phyloP scores from a whole-genome alignment of 495 filamentous ascomycete species.

The Corynascus novoguineensis region DNA sequence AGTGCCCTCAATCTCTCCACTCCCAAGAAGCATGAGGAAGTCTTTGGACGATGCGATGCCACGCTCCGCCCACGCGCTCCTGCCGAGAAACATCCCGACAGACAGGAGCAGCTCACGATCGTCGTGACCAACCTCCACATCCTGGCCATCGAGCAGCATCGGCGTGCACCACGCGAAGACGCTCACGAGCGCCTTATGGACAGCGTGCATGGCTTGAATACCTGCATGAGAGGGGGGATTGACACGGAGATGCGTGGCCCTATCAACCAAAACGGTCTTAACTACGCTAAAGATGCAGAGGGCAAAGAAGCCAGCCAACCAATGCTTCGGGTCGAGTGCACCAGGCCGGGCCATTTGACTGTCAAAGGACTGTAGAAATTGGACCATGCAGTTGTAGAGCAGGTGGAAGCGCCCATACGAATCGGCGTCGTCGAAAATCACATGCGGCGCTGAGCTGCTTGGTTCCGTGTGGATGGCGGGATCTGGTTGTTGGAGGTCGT shows the following conservation, averaged over 20 bases:
- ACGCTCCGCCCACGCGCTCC: slow-evolving; percentile 39
- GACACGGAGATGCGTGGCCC: slow-evolving; percentile 33
- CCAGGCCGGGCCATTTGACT: slow-evolving; percentile 33
- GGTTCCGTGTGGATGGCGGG: slow-evolving; percentile 42
- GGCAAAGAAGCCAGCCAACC: slow-evolving; percentile 44
- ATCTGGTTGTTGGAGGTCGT: slow-evolving; percentile 44
- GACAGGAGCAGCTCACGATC: slow-evolving; percentile 36
- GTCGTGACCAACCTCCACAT: slow-evolving; percentile 30
- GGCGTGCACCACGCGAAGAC: slow-evolving; percentile 39
- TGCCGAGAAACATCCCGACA: slow-evolving; percentile 31
- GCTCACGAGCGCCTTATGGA: slow-evolving; percentile 43
- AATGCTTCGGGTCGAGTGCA: slow-evolving; percentile 36
- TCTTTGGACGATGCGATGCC: slow-evolving; percentile 41
- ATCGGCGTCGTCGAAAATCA: slow-evolving; percentile 40
- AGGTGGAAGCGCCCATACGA: slow-evolving; percentile 41
- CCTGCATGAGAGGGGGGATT: slow-evolving; percentile 31
- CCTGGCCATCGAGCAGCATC: slow-evolving; percentile 38
- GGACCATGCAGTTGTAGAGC: slow-evolving; percentile 43
- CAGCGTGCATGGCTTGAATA: slow-evolving; percentile 40
- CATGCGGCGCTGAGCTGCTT: slow-evolving; percentile 31
- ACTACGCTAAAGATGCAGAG: slow-evolving; percentile 49
- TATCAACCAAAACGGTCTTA: slow-evolving; percentile 42
- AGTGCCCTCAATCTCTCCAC: slow-evolving; percentile 36
- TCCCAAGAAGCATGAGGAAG: slow-evolving; percentile 41
- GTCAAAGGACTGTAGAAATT: slow-evolving; percentile 46